phyloP scores from a whole-genome alignment of 495 filamentous ascomycete genomes.

The Staphylotrichum tortipilum region DNA sequence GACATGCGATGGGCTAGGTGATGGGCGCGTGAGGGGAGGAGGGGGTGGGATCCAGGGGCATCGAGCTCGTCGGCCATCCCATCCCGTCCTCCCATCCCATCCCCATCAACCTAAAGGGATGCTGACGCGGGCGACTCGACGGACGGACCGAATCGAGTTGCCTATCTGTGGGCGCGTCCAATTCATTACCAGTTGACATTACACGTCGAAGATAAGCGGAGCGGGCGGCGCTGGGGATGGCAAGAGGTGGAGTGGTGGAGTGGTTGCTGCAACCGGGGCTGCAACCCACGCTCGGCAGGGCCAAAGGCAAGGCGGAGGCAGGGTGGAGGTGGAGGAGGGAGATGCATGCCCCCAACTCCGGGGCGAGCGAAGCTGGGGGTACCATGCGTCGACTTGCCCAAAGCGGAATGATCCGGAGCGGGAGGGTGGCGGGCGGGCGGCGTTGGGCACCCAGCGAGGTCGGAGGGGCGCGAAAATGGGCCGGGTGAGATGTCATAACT shows the following conservation, averaged over 20 bases:
- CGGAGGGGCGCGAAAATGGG: slow-evolving; percentile 12
- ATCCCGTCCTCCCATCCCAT: no score
- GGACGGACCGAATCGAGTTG: background rate
- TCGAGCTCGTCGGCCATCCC: no score
- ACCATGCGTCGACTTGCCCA: slow-evolving; percentile 2
- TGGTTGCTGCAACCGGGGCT: no score
- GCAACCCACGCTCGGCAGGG: background rate
- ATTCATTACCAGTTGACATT: slow-evolving; percentile 10
- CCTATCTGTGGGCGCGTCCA: background rate
- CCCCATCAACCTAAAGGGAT: no score
- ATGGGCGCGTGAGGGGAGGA: background rate
- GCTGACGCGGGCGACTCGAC: background rate
- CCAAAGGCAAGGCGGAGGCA: background rate
- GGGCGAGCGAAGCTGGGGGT: no score
- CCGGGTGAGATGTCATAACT: slow-evolving; percentile 5
- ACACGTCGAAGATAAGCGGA: slow-evolving; percentile 6
- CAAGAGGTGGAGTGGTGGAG: background rate
- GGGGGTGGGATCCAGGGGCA: background rate
- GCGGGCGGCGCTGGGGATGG: background rate
- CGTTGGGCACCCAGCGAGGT: slow-evolving; percentile 15
- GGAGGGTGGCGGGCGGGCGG: no score
- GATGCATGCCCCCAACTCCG: no score
- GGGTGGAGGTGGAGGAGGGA: no score
- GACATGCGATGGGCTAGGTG: background rate
- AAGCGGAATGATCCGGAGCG: slow-evolving; percentile 11